Evolutionary conservation across 768 basidiomycete species (phyloP).

Genomic region (Lentinula detonsa): DNA sequence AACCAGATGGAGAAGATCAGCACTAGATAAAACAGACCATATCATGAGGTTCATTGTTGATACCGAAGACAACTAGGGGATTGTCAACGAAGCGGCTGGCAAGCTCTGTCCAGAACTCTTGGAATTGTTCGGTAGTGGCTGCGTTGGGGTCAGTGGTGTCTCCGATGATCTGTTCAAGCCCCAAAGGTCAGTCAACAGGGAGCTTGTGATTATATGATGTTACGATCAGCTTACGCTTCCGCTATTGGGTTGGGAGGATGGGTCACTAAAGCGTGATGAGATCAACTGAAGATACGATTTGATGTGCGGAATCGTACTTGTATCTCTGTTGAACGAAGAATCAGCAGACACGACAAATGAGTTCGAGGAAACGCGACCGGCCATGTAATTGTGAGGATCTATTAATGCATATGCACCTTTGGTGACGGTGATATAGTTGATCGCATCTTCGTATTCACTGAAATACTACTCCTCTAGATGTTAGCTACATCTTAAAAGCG

Average conservation of each 20-base stretch:
- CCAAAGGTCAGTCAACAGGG: background rate
- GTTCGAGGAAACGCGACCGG: background rate
- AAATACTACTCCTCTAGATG: constrained; percentile 29
- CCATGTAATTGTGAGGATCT: constrained; percentile 44
- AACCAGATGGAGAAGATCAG: background rate
- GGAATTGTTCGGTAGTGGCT: constrained; percentile 37
- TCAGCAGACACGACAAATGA: background rate
- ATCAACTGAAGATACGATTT: background rate
- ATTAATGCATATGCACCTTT: constrained; percentile 38
- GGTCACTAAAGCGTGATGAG: constrained; percentile 23
- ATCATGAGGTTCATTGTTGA: constrained; percentile 42
- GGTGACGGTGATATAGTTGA: constrained; percentile 33
- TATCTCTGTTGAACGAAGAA: constrained; percentile 18
- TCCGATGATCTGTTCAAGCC: constrained; percentile 33
- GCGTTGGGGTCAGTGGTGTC: constrained; percentile 36
- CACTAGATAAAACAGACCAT: constrained; percentile 22
- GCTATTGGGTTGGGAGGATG: constrained; percentile 34
- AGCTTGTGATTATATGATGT: background rate
- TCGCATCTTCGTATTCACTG: constrained; percentile 32
- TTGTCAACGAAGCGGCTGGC: constrained; percentile 33
- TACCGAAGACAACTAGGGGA: constrained; percentile 38
- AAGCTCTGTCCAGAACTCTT: constrained; percentile 35
- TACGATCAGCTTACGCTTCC: constrained; percentile 29
- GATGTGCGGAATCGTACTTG: constrained; percentile 24
- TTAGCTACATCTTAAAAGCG: background rate